These are phyloP conservation scores for Delitschia confertaspora DNA, from an alignment of 495 filamentous ascomycete genomes.

Conservation along the genomic window DNA sequence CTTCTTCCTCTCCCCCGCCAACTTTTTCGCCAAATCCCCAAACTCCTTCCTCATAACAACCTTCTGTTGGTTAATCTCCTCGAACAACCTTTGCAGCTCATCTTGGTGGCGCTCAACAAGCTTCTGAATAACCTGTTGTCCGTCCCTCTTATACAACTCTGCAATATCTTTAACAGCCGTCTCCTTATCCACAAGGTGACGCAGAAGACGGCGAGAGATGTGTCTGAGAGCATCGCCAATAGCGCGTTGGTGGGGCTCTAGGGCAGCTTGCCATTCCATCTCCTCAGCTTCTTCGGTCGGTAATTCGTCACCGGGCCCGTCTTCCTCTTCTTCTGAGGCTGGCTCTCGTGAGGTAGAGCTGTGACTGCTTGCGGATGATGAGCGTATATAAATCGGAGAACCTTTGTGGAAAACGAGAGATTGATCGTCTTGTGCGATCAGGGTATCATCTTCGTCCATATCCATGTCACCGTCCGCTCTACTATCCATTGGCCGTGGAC, in stretches of 20 bases:
- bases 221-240: constrained; percentile 9
- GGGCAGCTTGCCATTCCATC: constrained; percentile 19
- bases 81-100: constrained; percentile 1
- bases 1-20: too few species aligned
- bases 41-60: constrained; percentile 9
- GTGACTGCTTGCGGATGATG: constrained; percentile 25
- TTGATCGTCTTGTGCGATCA: constrained; percentile 7
- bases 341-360: constrained; percentile 22
- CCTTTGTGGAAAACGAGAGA: background rate
- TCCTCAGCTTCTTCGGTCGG: constrained; percentile 12
- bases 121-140: constrained; percentile 7
- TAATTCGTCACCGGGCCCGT: background rate
- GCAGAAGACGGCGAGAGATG: constrained; percentile 13
- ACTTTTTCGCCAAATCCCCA: background rate
- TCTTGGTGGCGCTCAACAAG: constrained; percentile 7
- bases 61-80: constrained; percentile 6
- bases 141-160: constrained; percentile 12
- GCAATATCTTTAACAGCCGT: constrained; percentile 16
- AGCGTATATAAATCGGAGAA: constrained; percentile 3
- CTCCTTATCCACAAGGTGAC: constrained; percentile 21
- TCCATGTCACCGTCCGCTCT: too few species aligned
- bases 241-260: constrained; percentile 23
- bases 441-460: constrained; percentile 16
- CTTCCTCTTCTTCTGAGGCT: background rate
- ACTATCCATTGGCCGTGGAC: too few species aligned